A percentile compares a stretch with the other conserved stretches of the same genome.
Evolutionary conservation across 176 grass and related monocot species (phyloP).

Genomic region (Hordeum marinum): DNA sequence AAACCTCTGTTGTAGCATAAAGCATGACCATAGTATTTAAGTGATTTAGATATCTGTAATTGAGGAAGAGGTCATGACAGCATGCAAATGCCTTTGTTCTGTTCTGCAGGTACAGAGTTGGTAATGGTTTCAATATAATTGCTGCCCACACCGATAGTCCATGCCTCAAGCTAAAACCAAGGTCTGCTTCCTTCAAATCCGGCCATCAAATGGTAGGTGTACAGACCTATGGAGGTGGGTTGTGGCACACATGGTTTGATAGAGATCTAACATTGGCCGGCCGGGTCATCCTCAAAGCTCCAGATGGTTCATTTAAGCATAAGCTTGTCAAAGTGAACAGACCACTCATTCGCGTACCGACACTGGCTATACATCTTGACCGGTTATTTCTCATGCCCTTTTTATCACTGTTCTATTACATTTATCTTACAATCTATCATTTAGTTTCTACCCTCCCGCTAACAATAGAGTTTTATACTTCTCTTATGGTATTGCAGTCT

Average conservation of each 20-base stretch:
- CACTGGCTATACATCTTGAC: conserved; percentile 97
- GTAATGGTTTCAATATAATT: conserved; percentile 85
- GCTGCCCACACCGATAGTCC: conserved; percentile 94
- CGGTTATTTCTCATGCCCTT: conserved; percentile 57
- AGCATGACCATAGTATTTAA: neutral
- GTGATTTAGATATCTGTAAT: neutral
- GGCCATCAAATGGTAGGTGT: conserved; percentile 87
- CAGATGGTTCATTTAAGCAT: conserved; percentile 68
- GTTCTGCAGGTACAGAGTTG: conserved; percentile 71
- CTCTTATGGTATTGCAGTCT: neutral
- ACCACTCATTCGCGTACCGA: conserved; percentile 80
- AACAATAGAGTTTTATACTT: neutral
- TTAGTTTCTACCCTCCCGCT: neutral
- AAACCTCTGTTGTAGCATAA: neutral
- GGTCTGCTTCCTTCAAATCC: conserved; percentile 71
- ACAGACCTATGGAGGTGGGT: conserved; percentile 73
- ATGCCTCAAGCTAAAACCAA: conserved; percentile 91
- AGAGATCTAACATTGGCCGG: conserved; percentile 90
- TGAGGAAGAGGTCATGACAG: too few relatives aligned
- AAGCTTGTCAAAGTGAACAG: conserved; percentile 84
- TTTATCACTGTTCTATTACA: conserved; percentile 5
- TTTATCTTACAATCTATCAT: neutral
- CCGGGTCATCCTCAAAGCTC: conserved; percentile 74
- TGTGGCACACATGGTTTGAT: conserved; percentile 98
- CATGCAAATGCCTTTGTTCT: neutral